Evolutionary conservation across 192 early-diverging fungal species (phyloP).

Genomic region (Chytriomyces sp.): DNA sequence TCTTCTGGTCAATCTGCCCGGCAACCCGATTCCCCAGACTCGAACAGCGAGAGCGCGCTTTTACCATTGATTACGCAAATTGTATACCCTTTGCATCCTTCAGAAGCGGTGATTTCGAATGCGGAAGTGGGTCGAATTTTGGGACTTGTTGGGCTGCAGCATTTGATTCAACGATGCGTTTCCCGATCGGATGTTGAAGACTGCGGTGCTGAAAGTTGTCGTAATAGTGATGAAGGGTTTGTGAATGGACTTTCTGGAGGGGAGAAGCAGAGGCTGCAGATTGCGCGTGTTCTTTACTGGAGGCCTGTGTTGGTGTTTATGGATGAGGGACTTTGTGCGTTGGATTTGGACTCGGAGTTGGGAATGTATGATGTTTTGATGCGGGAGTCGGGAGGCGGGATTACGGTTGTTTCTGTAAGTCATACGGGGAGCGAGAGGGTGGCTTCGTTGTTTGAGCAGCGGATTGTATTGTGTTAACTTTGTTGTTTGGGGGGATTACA

Average conservation of each 20-base stretch:
- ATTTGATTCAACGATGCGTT: slow-evolving; percentile 50
- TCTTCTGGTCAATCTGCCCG: slow-evolving; percentile 59
- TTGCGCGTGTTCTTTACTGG: slow-evolving; percentile 58
- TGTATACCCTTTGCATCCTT: slow-evolving; percentile 62
- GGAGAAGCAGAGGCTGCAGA: slow-evolving; percentile 52
- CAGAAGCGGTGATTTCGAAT: slow-evolving; percentile 35
- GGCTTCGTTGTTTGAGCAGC: slow-evolving; percentile 3
- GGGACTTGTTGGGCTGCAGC: slow-evolving; percentile 75
- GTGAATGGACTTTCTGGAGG: slow-evolving; percentile 33
- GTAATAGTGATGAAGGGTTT: not conserved
- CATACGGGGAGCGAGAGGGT: slow-evolving; percentile 1
- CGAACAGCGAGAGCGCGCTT: not conserved
- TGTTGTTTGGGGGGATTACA: no score
- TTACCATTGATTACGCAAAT: slow-evolving; percentile 69
- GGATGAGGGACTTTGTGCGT: slow-evolving; percentile 47
- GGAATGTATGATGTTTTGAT: not conserved
- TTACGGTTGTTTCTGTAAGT: slow-evolving; percentile 17
- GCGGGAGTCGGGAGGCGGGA: not conserved
- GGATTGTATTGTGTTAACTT: not conserved
- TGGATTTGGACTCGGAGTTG: slow-evolving; percentile 39
- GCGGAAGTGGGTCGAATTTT: slow-evolving; percentile 76
- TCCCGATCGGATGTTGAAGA: not conserved
- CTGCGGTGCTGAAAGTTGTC: not conserved
- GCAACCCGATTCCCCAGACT: not conserved
- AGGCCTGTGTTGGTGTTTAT: slow-evolving; percentile 73